Percentiles rank a stretch among this genome's conserved stretches.
These are phyloP conservation scores for Castanea sativa DNA, from an alignment of 306 rosid genomes.

Conservation along the genomic window DNA sequence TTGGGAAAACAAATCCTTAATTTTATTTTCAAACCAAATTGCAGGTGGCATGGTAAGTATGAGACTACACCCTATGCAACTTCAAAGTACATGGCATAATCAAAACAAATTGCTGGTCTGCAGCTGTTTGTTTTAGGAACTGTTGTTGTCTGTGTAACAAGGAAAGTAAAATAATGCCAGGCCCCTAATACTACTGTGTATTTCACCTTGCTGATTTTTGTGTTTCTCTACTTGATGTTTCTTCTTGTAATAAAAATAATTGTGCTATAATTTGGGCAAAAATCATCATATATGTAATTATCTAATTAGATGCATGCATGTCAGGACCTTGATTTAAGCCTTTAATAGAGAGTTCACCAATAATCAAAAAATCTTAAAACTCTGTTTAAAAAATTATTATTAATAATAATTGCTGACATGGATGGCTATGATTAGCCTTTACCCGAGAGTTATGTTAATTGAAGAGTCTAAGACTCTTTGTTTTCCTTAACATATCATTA, in stretches of 20 bases:
- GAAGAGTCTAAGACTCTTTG: no score
- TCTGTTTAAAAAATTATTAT: no score
- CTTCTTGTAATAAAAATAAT: not conserved
- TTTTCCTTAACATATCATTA: no score
- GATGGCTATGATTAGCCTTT: no score
- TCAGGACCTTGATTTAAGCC: no score
- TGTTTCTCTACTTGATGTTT: not conserved
- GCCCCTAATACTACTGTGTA: not conserved
- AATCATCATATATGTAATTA: no score
- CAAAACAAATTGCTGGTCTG: slow-evolving; percentile 5
- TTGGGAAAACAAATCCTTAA: not conserved
- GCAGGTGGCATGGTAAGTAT: slow-evolving; percentile 82
- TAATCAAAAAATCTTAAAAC: no score
- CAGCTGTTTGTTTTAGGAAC: slow-evolving; percentile 3
- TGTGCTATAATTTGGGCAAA: not conserved
- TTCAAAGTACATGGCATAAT: slow-evolving; percentile 16
- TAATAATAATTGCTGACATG: no score
- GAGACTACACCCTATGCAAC: slow-evolving; percentile 64
- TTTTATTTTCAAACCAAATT: slow-evolving; percentile 11
- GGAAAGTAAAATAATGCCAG: not conserved
- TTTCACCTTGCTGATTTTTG: not conserved
- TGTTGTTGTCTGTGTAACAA: not conserved
- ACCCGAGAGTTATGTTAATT: no score
- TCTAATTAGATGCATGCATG: no score
- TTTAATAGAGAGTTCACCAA: no score